Evolutionary conservation across 345 rosid genomes (phyloP).

Genomic region (Ceriops decandra): DNA sequence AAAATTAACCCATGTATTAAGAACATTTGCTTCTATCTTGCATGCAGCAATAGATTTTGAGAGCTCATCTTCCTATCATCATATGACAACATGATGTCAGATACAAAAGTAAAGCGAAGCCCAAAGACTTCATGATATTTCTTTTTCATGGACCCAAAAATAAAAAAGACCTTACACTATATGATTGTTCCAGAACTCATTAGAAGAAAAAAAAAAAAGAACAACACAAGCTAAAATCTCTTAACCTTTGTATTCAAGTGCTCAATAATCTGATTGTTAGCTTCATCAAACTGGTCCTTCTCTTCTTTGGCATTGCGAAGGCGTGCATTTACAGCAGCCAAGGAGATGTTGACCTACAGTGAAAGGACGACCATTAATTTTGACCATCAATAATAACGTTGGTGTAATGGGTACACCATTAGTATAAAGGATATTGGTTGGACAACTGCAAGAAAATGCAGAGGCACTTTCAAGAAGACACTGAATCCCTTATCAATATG

Average conservation of each 20-base stretch:
- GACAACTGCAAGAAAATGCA: no score
- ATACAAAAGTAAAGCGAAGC: slow-evolving; percentile 5
- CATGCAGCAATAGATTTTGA: slow-evolving; percentile 69
- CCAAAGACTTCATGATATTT: background rate
- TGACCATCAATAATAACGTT: slow-evolving; percentile 5
- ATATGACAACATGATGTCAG: slow-evolving; percentile 7
- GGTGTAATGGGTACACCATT: background rate
- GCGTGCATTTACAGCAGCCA: slow-evolving; percentile 88
- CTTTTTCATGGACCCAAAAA: background rate
- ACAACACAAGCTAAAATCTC: slow-evolving; percentile 10
- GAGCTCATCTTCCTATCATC: slow-evolving; percentile 79
- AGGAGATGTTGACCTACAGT: slow-evolving; percentile 71
- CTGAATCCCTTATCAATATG: no score
- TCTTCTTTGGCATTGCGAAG: slow-evolving; percentile 76
- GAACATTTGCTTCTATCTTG: slow-evolving; percentile 73
- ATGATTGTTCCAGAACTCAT: no score
- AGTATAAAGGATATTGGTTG: background rate
- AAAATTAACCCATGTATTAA: slow-evolving; percentile 84
- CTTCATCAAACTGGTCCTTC: slow-evolving; percentile 92
- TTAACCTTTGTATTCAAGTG: slow-evolving; percentile 80
- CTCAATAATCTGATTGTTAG: slow-evolving; percentile 76
- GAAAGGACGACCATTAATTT: slow-evolving; percentile 4
- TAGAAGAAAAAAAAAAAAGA: background rate
- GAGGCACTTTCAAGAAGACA: no score
- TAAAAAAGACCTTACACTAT: no score